A percentile compares a stretch with the other conserved stretches of the same genome.
phyloP scores from a whole-genome alignment of 2,329 filamentous ascomycete species.

The Graphilbum sp. region DNA sequence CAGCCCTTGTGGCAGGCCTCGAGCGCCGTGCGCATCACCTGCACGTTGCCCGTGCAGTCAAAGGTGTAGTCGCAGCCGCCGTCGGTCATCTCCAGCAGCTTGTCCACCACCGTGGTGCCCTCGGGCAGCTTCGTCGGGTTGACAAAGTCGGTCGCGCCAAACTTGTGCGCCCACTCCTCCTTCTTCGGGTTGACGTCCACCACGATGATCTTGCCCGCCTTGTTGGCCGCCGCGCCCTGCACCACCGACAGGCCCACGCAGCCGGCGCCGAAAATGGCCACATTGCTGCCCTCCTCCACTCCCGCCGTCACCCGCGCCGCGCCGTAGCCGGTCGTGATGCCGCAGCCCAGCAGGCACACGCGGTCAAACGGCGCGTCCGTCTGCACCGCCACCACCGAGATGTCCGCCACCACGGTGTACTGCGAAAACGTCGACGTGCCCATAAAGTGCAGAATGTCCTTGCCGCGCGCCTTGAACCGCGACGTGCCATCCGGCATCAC shows the following conservation, averaged over 20 bases:
- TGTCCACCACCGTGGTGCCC: conserved; percentile 71
- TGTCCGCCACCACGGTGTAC: conserved; percentile 96
- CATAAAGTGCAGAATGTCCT: conserved; percentile 97
- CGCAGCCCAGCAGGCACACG: conserved; percentile 89
- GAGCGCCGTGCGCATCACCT: conserved; percentile 86
- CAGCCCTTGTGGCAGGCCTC: conserved; percentile 99
- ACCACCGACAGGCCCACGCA: conserved; percentile 93
- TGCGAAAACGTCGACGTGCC: conserved; percentile 97
- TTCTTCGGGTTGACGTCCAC: conserved; percentile 70
- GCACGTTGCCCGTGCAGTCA: conserved; percentile 94
- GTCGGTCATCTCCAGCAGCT: conserved; percentile 93
- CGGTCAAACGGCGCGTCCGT: conserved; percentile 86
- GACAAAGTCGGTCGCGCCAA: conserved; percentile 92
- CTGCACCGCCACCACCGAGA: conserved; percentile 84
- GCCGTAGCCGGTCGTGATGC: conserved; percentile 96
- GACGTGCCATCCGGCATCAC: conserved; percentile 95
- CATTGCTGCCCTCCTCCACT: conserved; percentile 74
- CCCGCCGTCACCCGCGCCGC: conserved; percentile 87
- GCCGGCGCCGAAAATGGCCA: conserved; percentile 88
- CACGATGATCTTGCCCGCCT: conserved; percentile 61
- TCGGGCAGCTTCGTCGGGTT: conserved; percentile 65
- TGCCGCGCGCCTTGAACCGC: conserved; percentile 86
- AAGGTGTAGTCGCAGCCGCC: conserved; percentile 98
- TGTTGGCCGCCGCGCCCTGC: conserved; percentile 78
- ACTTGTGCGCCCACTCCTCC: conserved; percentile 85